Evolutionary conservation across 2,329 filamentous ascomycete genomes (phyloP).

Genomic region (Leptographium flavum): DNA sequence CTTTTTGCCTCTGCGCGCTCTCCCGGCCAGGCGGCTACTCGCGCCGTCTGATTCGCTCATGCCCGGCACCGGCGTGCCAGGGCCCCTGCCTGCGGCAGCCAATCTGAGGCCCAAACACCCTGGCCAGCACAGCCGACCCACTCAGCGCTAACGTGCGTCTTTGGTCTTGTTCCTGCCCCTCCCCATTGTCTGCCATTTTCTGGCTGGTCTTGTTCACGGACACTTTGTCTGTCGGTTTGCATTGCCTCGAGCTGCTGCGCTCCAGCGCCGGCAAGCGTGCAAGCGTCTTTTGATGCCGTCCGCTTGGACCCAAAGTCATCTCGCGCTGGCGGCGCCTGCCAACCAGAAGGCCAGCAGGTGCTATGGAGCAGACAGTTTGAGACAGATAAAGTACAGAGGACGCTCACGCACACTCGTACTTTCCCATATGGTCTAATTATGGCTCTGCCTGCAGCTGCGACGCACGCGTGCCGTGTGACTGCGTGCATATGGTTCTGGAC

Average conservation of each 20-base stretch:
- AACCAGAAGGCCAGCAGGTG: not conserved
- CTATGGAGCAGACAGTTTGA: not conserved
- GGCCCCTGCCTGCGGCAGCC: constrained; percentile 10
- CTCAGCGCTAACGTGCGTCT: constrained; percentile 12
- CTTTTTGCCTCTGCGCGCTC: not conserved
- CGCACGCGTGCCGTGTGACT: not conserved
- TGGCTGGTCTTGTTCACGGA: not conserved
- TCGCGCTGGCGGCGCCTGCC: not conserved
- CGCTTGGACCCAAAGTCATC: too few relatives aligned
- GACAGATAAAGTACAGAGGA: not conserved
- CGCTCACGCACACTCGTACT: too few relatives aligned
- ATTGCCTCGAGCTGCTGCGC: too few relatives aligned
- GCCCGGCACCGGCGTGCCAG: constrained; percentile 5
- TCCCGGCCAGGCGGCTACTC: constrained; percentile 6
- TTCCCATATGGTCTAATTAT: too few relatives aligned
- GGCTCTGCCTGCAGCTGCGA: too few relatives aligned
- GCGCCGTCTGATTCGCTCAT: constrained; percentile 10
- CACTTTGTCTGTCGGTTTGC: not conserved
- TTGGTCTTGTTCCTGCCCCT: too few relatives aligned
- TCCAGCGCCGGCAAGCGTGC: too few relatives aligned
- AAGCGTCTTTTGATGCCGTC: too few relatives aligned
- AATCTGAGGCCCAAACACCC: constrained; percentile 10
- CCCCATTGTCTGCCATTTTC: not conserved
- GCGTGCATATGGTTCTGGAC: too few relatives aligned
- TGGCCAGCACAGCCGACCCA: constrained; percentile 11